Evolutionary conservation across 495 filamentous ascomycete genomes (phyloP), one percentile per base, ranked within the genome.

Genomic region (Podospora tetraspora): DNA sequence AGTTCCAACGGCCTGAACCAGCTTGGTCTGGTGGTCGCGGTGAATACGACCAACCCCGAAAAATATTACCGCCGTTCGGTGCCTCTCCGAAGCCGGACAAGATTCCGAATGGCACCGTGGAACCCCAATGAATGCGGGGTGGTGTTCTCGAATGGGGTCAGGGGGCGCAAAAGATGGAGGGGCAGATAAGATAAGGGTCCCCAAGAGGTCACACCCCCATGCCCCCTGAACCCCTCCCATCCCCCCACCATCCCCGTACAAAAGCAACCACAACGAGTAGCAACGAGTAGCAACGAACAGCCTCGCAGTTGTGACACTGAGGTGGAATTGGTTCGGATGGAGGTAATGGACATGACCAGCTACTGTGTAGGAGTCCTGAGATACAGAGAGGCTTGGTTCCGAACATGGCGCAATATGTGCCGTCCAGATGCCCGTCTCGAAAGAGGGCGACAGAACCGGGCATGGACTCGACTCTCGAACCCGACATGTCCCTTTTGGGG

Each of bases 181-280:
- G 62, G 32, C 37, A 64, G 62, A 64, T 64, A 64, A 64, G 62
- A 64, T 64, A 64, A 64, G 62, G 27, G 23, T 12, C 10, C 23
- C 21, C 29, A 5, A 24, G 62, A 23, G 43, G 30, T 52, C 22
- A 52, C 3, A 21, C 62, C 62, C 32, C 21, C 2, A 34, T 29
- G 27, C n/a, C 60, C n/a, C n/a, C 5, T 32, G 30, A 32, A 6
- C 21, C 1, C 10, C 11, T 25, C 34, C 32, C 3, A 3, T 57
- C 24, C 37, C 32, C 62, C n/a, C 32, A 21, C n/a, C n/a, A 22
- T 16, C 34, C 59, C 59, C 59, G 25, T 12, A 25, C 27, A 61
- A 61, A 32, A 25, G 27, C 59, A 61, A 29, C 25, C 59, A 29
- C n/a, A 61, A 25, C 19, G 25, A 32, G 27, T 19, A 61, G 59